A percentile compares a stretch with the other conserved stretches of the same genome.
Evolutionary conservation across 805 yeast genomes (phyloP).

Genomic region (Tetrapisispora iriomotensis): DNA sequence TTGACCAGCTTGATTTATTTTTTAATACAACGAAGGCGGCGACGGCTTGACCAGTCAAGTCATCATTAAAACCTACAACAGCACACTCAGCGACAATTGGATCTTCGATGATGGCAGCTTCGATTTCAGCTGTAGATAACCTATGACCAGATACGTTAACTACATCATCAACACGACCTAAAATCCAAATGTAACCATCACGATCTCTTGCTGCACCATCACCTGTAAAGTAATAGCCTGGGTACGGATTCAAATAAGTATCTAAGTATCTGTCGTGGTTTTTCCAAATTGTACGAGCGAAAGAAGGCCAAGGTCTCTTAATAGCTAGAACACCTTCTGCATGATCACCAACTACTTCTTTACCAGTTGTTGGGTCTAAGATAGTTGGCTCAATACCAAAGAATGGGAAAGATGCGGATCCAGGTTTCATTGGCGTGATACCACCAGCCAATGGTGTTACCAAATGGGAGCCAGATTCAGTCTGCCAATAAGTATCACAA

Average conservation of each 20-base stretch:
- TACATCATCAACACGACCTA: constrained; percentile 83
- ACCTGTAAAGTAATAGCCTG: constrained; percentile 77
- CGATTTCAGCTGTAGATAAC: constrained; percentile 82
- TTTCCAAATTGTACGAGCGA: constrained; percentile 74
- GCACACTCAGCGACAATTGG: constrained; percentile 66
- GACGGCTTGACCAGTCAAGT: constrained; percentile 79
- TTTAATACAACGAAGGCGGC: constrained; percentile 73
- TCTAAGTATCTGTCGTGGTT: constrained; percentile 68
- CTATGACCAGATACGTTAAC: constrained; percentile 83
- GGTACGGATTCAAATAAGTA: constrained; percentile 75
- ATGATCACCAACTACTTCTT: constrained; percentile 55
- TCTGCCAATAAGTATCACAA: constrained; percentile 83
- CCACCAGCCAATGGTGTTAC: constrained; percentile 70
- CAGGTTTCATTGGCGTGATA: constrained; percentile 73
- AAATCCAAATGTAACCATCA: constrained; percentile 78
- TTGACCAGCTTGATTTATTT: constrained; percentile 32
- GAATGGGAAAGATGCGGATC: constrained; percentile 77
- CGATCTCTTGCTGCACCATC: constrained; percentile 84
- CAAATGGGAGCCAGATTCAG: constrained; percentile 76
- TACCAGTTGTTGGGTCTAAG: constrained; percentile 66
- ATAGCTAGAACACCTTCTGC: constrained; percentile 77
- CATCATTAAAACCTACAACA: constrained; percentile 75
- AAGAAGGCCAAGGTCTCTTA: constrained; percentile 72
- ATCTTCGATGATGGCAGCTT: constrained; percentile 71
- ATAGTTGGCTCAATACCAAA: constrained; percentile 70